Evolutionary conservation across 805 yeast species (phyloP).

Genomic region (Pichia scutulata): DNA sequence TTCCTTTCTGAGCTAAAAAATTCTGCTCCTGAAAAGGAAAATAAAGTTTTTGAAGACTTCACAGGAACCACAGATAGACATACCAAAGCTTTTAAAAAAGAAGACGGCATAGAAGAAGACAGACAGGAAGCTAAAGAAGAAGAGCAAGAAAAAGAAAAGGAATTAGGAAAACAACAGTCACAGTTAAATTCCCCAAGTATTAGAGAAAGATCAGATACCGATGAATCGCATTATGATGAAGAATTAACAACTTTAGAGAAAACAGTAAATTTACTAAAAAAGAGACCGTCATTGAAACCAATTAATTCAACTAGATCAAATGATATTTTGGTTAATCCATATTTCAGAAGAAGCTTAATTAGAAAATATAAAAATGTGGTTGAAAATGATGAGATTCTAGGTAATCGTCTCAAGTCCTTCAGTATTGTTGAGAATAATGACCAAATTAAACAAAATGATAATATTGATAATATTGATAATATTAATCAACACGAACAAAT

Average conservation of each 20-base stretch:
- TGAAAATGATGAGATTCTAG: constrained; percentile 1
- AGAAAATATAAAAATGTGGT: constrained; percentile 4
- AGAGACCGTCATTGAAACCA: constrained; percentile 2
- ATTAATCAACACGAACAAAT: not conserved
- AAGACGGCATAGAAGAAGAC: too few relatives aligned
- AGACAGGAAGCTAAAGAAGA: too few relatives aligned
- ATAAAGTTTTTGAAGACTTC: too few relatives aligned
- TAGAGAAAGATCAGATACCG: not conserved
- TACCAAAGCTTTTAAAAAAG: too few relatives aligned
- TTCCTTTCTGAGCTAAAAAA: too few relatives aligned
- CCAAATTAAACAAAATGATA: not conserved
- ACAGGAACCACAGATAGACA: too few relatives aligned
- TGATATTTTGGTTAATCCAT: not conserved
- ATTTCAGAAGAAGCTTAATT: constrained; percentile 4
- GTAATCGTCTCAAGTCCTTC: not conserved
- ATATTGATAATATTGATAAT: not conserved
- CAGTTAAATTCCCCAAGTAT: not conserved
- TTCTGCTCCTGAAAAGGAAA: too few relatives aligned
- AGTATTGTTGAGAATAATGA: not conserved
- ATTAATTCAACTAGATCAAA: not conserved
- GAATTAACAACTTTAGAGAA: not conserved
- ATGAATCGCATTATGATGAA: not conserved
- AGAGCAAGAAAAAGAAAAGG: not conserved
- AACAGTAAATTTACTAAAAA: not conserved
- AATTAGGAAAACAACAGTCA: not conserved